Percentiles rank a stretch among this genome's conserved stretches.
Conservation (phyloP, 1,284 basidiomycete genomes). For the Ustilago bromivora region DNA sequence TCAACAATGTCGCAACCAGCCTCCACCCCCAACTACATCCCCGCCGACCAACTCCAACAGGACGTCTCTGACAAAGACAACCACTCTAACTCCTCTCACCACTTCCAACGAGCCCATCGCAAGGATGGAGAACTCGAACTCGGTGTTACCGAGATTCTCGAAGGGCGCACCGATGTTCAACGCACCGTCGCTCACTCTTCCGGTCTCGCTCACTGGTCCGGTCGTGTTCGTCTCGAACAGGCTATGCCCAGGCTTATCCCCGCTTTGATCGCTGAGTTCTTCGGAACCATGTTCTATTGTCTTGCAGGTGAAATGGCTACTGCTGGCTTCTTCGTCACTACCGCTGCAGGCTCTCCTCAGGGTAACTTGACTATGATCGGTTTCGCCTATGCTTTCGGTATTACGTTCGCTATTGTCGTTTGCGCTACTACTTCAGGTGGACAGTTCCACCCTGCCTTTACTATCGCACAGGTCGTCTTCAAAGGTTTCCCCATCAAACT, state of each 20-base stretch:
- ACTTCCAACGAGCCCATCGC: constrained; percentile 51
- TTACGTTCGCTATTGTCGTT: constrained; percentile 57
- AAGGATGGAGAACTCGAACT: constrained; percentile 47
- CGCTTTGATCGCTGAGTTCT: constrained; percentile 39
- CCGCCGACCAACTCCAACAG: constrained; percentile 40
- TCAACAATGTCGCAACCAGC: constrained; percentile 35
- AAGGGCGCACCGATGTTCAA: constrained; percentile 45
- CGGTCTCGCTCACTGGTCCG: constrained; percentile 43
- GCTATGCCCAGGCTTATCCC: constrained; percentile 31
- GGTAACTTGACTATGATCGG: constrained; percentile 59
- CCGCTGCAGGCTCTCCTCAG: constrained; percentile 32
- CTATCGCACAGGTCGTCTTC: constrained; percentile 57
- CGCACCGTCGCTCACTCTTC: constrained; percentile 33
- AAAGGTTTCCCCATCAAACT: constrained; percentile 60
- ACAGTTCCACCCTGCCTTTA: constrained; percentile 58
- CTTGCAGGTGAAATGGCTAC: constrained; percentile 59
- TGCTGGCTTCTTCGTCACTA: constrained; percentile 48
- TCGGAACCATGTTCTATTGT: constrained; percentile 46
- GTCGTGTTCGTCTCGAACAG: constrained; percentile 33
- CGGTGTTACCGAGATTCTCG: constrained; percentile 56
- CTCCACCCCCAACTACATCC: constrained; percentile 42
- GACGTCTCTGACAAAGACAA: constrained; percentile 42
- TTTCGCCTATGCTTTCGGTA: constrained; percentile 58
- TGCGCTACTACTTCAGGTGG: constrained; percentile 56
- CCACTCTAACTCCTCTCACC: constrained; percentile 30